Base-by-base conservation (phyloP, 2,329 filamentous ascomycete genomes). In the Alternaria viburni region DNA sequence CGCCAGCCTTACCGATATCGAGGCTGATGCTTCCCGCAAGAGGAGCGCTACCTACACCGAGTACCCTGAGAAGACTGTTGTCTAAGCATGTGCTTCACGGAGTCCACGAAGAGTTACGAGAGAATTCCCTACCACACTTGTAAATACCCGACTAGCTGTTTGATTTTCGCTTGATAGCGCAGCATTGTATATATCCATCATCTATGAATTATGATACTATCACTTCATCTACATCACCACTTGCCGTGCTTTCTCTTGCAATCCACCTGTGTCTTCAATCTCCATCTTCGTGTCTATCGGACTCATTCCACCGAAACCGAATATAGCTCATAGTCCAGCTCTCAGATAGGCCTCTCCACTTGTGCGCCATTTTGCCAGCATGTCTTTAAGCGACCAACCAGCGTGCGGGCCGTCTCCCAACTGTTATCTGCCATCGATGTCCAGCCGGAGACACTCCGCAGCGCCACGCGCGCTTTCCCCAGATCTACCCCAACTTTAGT, bases 21-120 rank as follows among this genome's bases (percentile, higher is more conserved):
- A 80, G 68, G 61, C 64, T 26, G 71, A 75, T 63, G 73, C 72
- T 52, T 57, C 60, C 2, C 71, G 77, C 61, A 79, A 79, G 77
- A 75, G 68, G 70, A 77, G 75, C 58, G 69, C 76, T 26, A 69
- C 70, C 57, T 74, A 75, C 68, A 71, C 67, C 19, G 75, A 77
- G 67, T 45, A 63, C 46, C 59, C 63, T n/a, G 67, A 68, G 61
- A 69, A 68, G 63, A 66, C 57, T 8, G 56, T 47, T n/a, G 64
- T 63, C 4, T 67, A 66, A 54, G 30, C 26, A 19, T 46, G 8
- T 23, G 15, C 25, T n/a, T 5, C 15, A 6, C 6, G 13, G 49
- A 25, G 5, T 13, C 8, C 1, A 52, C 10, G 52, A 54, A 43
- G 32, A 54, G 4, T 25, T 15, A 54, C 15, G 52, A 43, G 17